phyloP scores from a whole-genome alignment of 2,329 filamentous ascomycete species.

The Sporothrix brasiliensis region DNA sequence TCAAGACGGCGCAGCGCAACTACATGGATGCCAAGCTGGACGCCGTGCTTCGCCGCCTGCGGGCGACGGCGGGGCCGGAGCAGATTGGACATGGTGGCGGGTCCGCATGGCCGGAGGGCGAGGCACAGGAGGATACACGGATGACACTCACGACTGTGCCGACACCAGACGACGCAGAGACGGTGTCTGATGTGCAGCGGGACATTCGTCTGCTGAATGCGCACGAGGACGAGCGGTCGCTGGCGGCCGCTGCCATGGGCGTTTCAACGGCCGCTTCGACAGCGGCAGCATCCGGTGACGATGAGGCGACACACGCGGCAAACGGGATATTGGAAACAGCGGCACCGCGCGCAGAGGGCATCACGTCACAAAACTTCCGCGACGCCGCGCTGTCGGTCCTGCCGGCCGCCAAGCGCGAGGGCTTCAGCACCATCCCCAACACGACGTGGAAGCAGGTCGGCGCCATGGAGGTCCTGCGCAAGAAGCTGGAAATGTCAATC shows the following conservation, averaged over 20 bases:
- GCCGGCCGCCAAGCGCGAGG: slow-evolving; percentile 84
- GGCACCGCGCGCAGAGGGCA: slow-evolving; percentile 32
- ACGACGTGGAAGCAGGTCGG: slow-evolving; percentile 94
- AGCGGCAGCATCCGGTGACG: slow-evolving; percentile 35
- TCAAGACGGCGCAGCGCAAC: slow-evolving; percentile 46
- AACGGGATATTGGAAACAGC: slow-evolving; percentile 22
- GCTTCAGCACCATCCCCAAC: slow-evolving; percentile 90
- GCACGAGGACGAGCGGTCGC: slow-evolving; percentile 9
- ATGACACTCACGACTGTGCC: background rate
- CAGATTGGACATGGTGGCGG: background rate
- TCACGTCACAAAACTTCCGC: slow-evolving; percentile 67
- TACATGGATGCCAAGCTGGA: slow-evolving; percentile 26
- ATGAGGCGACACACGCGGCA: slow-evolving; percentile 30
- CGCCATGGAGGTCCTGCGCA: slow-evolving; percentile 75
- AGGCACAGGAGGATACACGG: background rate
- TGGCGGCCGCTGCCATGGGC: background rate
- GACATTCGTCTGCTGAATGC: slow-evolving; percentile 30
- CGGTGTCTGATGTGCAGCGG: background rate
- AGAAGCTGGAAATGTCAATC: slow-evolving; percentile 81
- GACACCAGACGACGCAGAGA: background rate
- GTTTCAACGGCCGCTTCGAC: background rate
- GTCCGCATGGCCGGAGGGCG: background rate
- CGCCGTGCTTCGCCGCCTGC: slow-evolving; percentile 19
- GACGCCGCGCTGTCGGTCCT: slow-evolving; percentile 74
- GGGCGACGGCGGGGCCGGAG: background rate